phyloP scores from a whole-genome alignment of 345 rosid species.

The Acer yangbiense region DNA sequence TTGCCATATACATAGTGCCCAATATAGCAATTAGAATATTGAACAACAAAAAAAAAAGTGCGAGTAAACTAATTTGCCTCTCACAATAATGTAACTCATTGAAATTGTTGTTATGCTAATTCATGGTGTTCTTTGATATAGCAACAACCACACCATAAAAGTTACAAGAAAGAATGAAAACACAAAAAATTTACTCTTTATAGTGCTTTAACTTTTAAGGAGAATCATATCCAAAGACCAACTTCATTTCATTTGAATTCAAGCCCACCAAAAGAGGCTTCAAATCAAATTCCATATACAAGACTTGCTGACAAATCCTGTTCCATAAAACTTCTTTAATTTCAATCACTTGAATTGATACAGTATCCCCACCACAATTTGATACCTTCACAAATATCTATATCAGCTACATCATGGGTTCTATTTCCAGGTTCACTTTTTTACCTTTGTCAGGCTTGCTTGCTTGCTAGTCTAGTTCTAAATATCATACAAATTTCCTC shows the following conservation, averaged over 20 bases:
- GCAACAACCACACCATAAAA: neutral
- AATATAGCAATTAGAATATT: too few relatives aligned
- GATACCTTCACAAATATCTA: neutral
- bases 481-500: too few relatives aligned
- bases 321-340: neutral
- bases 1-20: too few relatives aligned
- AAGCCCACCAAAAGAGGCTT: conserved; percentile 20
- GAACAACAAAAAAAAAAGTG: neutral
- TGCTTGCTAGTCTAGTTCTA: too few relatives aligned
- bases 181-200: too few relatives aligned
- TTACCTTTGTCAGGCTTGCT: neutral
- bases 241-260: neutral
- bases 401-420: neutral
- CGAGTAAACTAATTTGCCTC: too few relatives aligned
- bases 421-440: neutral
- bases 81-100: too few relatives aligned
- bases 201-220: neutral
- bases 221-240: neutral
- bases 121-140: too few relatives aligned
- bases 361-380: neutral
- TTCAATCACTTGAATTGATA: neutral
- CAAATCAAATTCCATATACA: neutral
- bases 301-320: neutral
- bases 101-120: too few relatives aligned
- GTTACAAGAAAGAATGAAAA: too few relatives aligned